Conservation (phyloP, 768 basidiomycete genomes). For the Auricularia cornea region DNA sequence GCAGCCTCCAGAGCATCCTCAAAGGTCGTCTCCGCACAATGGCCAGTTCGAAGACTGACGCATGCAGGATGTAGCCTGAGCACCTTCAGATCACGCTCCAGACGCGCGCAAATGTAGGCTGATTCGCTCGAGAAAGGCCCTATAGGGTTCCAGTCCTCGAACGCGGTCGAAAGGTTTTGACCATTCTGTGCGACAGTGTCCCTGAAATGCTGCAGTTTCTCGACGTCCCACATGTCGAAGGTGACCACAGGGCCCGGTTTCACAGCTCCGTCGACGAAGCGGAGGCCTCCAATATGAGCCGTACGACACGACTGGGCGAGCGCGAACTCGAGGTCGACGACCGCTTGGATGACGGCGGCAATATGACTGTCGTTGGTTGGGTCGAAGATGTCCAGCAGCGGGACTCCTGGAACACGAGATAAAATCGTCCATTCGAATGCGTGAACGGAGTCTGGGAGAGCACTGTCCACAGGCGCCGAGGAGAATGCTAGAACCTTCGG, state of each 20-base stretch:
- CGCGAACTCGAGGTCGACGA: background rate
- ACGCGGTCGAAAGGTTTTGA: background rate
- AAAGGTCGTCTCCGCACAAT: background rate
- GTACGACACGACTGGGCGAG: background rate
- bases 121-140: background rate
- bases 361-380: background rate
- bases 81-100: background rate
- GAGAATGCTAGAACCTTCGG: background rate
- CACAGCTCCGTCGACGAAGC: background rate
- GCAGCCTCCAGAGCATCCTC: background rate
- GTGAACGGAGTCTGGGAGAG: background rate
- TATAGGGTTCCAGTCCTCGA: background rate
- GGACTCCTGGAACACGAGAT: background rate
- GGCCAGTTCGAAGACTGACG: background rate
- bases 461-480: too few species aligned
- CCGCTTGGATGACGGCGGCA: background rate
- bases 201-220: background rate
- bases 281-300: background rate
- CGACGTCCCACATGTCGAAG: background rate
- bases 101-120: background rate
- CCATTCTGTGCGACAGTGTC: too few species aligned
- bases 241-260: background rate
- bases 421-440: background rate
- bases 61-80: background rate
- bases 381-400: background rate